These are phyloP conservation scores for Nicotiana rustica DNA, from an alignment of 305 asterid species.

Conservation along the genomic window DNA sequence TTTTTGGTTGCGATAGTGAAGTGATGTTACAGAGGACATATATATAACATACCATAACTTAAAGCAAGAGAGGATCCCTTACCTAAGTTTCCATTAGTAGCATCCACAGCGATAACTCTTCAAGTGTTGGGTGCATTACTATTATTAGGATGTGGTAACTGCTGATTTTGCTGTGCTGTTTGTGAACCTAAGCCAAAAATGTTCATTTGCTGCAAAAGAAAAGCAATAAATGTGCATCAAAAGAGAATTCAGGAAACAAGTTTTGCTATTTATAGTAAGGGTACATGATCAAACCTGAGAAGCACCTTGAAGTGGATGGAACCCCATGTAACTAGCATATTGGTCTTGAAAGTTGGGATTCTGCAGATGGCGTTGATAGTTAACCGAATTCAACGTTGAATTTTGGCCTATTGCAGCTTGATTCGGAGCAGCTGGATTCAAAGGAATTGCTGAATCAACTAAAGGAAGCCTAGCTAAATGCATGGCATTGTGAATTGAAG, in stretches of 20 bases:
- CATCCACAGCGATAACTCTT: constrained; percentile 3
- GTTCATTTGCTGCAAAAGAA: constrained; percentile 58
- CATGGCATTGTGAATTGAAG: constrained; percentile 63
- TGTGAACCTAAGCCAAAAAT: constrained; percentile 60
- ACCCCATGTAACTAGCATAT: constrained; percentile 66
- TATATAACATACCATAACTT: no score
- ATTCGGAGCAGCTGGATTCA: constrained; percentile 40
- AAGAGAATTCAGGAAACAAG: constrained; percentile 25
- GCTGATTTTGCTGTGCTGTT: constrained; percentile 51
- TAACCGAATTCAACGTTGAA: constrained; percentile 45
- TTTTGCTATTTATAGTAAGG: not conserved
- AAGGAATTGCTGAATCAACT: constrained; percentile 50
- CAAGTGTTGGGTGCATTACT: constrained; percentile 45
- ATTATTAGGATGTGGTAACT: constrained; percentile 46
- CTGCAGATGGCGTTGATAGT: constrained; percentile 59
- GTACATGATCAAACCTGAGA: constrained; percentile 56
- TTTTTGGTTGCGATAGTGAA: no score
- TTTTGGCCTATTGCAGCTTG: constrained; percentile 53
- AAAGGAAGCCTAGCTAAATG: constrained; percentile 58
- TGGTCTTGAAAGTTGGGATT: constrained; percentile 58
- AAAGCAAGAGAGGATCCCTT: not conserved
- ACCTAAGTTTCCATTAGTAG: constrained; percentile 11
- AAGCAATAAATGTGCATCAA: not conserved
- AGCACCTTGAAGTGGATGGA: constrained; percentile 60
- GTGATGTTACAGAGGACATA: no score